phyloP scores from a whole-genome alignment of 768 basidiomycete species.

The Boletellus ananas region DNA sequence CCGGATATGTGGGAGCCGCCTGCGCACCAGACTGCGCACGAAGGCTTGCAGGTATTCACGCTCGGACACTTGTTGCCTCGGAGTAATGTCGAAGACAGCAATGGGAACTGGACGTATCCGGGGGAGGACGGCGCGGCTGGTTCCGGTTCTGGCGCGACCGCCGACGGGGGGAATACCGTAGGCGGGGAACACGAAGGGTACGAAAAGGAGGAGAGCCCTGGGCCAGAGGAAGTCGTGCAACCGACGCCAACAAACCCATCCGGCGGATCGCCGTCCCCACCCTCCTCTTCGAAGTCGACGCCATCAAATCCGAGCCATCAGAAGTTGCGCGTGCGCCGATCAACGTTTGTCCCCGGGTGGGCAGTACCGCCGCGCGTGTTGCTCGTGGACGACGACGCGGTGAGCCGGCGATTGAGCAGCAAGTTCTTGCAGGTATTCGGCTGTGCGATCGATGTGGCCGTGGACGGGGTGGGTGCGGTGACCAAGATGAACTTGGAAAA shows the following conservation, averaged over 20 bases:
- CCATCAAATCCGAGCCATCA: slow-evolving; percentile 18
- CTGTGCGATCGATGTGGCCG: slow-evolving; percentile 90
- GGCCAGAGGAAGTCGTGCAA: slow-evolving; percentile 39
- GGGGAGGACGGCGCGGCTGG: slow-evolving; percentile 18
- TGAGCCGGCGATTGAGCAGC: slow-evolving; percentile 81
- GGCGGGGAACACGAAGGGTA: slow-evolving; percentile 21
- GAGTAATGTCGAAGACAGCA: slow-evolving; percentile 44
- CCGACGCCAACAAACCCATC: slow-evolving; percentile 33
- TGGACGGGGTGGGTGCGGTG: slow-evolving; percentile 89
- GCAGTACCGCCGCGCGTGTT: slow-evolving; percentile 87
- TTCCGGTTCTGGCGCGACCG: slow-evolving; percentile 9
- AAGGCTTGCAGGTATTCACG: slow-evolving; percentile 77
- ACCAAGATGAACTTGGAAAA: slow-evolving; percentile 96
- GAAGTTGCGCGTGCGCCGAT: slow-evolving; percentile 66
- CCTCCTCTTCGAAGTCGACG: slow-evolving; percentile 16
- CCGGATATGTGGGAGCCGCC: slow-evolving; percentile 26
- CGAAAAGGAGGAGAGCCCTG: slow-evolving; percentile 25
- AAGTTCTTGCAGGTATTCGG: slow-evolving; percentile 96
- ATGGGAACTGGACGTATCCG: slow-evolving; percentile 63
- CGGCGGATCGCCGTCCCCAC: slow-evolving; percentile 12
- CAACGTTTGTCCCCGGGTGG: slow-evolving; percentile 87
- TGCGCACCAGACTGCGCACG: slow-evolving; percentile 37
- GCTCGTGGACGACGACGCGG: slow-evolving; percentile 93
- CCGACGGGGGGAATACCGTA: slow-evolving; percentile 22
- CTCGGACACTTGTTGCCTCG: slow-evolving; percentile 72